These are phyloP conservation scores for Chlorella sorokiniana DNA, from an alignment of 139 green algal genomes.

Conservation along the genomic window DNA sequence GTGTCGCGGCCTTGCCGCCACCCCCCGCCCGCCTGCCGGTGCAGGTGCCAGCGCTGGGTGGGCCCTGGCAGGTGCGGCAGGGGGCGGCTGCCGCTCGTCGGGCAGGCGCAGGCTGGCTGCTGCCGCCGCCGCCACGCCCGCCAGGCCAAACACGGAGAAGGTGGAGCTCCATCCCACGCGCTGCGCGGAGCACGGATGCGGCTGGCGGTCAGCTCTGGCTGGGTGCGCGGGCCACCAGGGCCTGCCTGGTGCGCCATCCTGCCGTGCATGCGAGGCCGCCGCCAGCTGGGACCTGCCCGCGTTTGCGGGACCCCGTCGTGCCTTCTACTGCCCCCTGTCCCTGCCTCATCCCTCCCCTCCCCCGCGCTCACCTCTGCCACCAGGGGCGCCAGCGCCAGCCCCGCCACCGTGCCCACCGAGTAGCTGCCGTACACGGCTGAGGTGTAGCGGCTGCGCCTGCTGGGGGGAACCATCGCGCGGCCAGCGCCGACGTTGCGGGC, in stretches of 20 bases:
- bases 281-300: too few species aligned
- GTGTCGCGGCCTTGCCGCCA: not conserved
- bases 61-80: too few species aligned
- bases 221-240: too few species aligned
- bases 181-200: not conserved
- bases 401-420: constrained; percentile 66
- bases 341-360: too few species aligned
- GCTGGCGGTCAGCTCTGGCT: too few species aligned
- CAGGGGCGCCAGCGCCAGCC: constrained; percentile 49
- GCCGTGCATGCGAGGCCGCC: too few species aligned
- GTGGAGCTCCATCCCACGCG: constrained; percentile 41
- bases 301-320: too few species aligned
- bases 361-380: constrained; percentile 41
- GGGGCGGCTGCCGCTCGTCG: not conserved
- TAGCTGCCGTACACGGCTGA: constrained; percentile 64
- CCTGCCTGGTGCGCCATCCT: too few species aligned
- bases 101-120: constrained; percentile 3
- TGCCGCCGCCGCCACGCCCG: constrained; percentile 48
- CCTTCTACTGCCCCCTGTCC: too few species aligned
- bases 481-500: constrained; percentile 60
- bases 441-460: constrained; percentile 37
- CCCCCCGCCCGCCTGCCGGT: not conserved
- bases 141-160: constrained; percentile 46
- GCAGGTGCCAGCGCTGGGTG: too few species aligned
- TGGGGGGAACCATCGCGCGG: constrained; percentile 60